Evolutionary conservation across 768 basidiomycete species (phyloP), one percentile per base, ranked within the genome.

Genomic region (Rhodocollybia butyracea): DNA sequence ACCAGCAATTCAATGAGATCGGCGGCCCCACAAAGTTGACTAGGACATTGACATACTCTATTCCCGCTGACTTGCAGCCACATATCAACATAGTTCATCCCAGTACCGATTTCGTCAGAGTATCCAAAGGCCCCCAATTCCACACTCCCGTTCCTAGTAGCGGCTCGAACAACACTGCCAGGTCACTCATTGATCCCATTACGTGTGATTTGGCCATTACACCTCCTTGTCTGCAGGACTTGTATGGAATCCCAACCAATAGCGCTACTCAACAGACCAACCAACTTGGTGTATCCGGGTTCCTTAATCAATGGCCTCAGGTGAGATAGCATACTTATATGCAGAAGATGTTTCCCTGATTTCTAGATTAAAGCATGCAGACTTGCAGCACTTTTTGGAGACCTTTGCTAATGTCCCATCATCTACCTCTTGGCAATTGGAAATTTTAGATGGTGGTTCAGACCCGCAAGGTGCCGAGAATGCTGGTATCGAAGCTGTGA

Each of bases 31-130:
- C 50, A 52, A 30, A 63, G 26, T 51, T 61, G 29, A 59, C 73
- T 30, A 69, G 73, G 36, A 73, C 73, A 2, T 64, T 74, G 15
- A 50, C 59, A 8, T 73, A 72, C 63, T 72, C 72, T 15, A 57
- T 76, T 32, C 75, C 73, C 5, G 42, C 61, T 13, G 61, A 61
- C 13, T 61, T 76, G 5, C 52, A 62, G 39, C 54, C 55, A 1
- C 65, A 70, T 46, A 60, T 76, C 54, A 59, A 68, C 26, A 39
- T 69, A 8, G 60, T 75, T 13, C 70, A 77, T 13, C 79, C 80
- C 5, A 41, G 61, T 8, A 59, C 56, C 5, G 40, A 57, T 5
- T 62, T 78, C 60, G 68, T 68, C 29, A 42, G 43, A n/a, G 55
- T 57, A 3, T 3, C 51, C 55, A 6, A 3, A 64, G 1, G 61